Conservation (phyloP, 768 basidiomycete species). For the Lepiota venenata region DNA sequence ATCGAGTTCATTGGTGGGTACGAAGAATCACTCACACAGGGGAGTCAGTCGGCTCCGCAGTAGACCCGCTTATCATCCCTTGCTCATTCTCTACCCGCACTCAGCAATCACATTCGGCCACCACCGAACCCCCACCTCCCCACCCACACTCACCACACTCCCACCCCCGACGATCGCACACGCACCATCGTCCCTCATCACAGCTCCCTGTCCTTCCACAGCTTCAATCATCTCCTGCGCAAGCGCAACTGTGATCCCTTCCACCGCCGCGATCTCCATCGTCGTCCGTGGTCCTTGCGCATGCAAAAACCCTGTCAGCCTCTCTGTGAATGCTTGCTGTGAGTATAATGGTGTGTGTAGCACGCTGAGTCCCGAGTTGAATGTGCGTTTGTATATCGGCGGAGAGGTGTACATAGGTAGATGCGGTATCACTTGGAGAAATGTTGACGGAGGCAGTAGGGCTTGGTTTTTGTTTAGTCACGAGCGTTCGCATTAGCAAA, state of each 20-base stretch:
- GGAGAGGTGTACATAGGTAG: slow-evolving; percentile 64
- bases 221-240: slow-evolving; percentile 74
- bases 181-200: slow-evolving; percentile 5
- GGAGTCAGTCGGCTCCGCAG: slow-evolving; percentile 23
- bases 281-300: slow-evolving; percentile 53
- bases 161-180: slow-evolving; percentile 7
- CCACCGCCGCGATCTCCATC: slow-evolving; percentile 59
- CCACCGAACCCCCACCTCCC: slow-evolving; percentile 41
- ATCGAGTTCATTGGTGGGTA: slow-evolving; percentile 70
- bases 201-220: slow-evolving; percentile 44
- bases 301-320: slow-evolving; percentile 54
- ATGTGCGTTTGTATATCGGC: slow-evolving; percentile 60
- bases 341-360: slow-evolving; percentile 47
- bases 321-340: slow-evolving; percentile 63
- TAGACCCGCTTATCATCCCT: slow-evolving; percentile 21
- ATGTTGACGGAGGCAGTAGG: slow-evolving; percentile 66
- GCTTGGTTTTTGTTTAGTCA: too few relatives aligned
- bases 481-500: too few relatives aligned
- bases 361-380: slow-evolving; percentile 48
- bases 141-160: too few relatives aligned
- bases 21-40: slow-evolving; percentile 56
- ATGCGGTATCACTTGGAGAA: slow-evolving; percentile 42
- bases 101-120: slow-evolving; percentile 46
- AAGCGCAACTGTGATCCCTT: slow-evolving; percentile 70
- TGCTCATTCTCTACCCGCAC: slow-evolving; percentile 17